These are phyloP conservation scores for Argentina anserina DNA, from an alignment of 306 rosid species.

Conservation along the genomic window DNA sequence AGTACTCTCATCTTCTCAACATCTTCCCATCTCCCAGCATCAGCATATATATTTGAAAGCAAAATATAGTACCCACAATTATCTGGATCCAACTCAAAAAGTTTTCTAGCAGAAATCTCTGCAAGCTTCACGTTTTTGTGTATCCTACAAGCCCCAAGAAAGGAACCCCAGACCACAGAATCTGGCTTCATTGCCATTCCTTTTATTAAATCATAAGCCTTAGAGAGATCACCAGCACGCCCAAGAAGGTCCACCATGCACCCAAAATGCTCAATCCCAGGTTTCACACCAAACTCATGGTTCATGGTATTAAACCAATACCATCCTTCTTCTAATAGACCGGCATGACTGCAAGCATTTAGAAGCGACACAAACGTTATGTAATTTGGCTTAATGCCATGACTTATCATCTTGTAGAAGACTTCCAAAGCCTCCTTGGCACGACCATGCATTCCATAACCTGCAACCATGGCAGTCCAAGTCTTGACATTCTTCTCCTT, in stretches of 20 bases:
- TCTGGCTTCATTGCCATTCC: constrained; percentile 67
- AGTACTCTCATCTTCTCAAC: constrained; percentile 62
- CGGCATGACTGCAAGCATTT: constrained; percentile 77
- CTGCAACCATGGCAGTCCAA: constrained; percentile 73
- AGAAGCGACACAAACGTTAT: constrained; percentile 67
- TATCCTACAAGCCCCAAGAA: constrained; percentile 71
- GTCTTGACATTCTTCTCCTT: constrained; percentile 65
- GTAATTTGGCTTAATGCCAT: constrained; percentile 55
- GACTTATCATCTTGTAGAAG: constrained; percentile 50
- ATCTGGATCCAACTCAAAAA: constrained; percentile 68
- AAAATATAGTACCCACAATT: constrained; percentile 73
- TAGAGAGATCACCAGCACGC: constrained; percentile 57
- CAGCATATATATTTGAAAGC: constrained; percentile 75
- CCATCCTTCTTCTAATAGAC: constrained; percentile 69
- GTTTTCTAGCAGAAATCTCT: constrained; percentile 57
- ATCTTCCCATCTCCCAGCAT: constrained; percentile 70
- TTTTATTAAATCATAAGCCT: constrained; percentile 66
- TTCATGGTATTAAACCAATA: constrained; percentile 69
- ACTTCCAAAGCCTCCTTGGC: constrained; percentile 58
- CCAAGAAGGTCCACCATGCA: constrained; percentile 86
- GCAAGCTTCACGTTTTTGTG: constrained; percentile 69
- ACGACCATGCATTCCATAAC: constrained; percentile 79
- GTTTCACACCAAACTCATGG: constrained; percentile 50
- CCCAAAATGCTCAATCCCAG: constrained; percentile 70
- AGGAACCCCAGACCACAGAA: constrained; percentile 73